Evolutionary conservation across 805 yeast genomes (phyloP).

Genomic region (Pichia thaimueangensis): DNA sequence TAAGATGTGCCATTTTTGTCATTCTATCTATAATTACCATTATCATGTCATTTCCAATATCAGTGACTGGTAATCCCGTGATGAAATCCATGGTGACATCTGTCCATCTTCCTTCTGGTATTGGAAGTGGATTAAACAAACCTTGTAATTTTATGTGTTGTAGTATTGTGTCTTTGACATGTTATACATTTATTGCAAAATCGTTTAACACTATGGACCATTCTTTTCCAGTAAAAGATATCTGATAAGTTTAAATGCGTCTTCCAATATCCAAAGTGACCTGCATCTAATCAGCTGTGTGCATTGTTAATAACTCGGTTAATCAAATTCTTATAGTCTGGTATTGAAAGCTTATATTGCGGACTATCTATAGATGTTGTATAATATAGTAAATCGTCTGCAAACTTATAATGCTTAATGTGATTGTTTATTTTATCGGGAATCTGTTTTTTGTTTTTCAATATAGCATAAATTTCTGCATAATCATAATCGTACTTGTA

Average conservation of each 20-base stretch:
- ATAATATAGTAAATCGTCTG: constrained; percentile 3
- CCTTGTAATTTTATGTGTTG: neutral
- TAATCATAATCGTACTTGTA: neutral
- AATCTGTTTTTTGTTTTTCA: neutral
- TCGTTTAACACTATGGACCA: no score
- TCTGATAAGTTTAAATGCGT: no score
- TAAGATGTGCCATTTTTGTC: constrained; percentile 2
- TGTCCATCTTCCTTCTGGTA: constrained; percentile 5
- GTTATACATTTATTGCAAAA: no score
- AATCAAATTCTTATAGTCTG: no score
- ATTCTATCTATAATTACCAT: neutral
- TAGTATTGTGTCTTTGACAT: no score
- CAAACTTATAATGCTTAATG: neutral
- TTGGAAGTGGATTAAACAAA: neutral
- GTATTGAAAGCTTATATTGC: no score
- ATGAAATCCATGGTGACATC: constrained; percentile 3
- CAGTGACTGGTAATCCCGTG: neutral
- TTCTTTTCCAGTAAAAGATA: no score
- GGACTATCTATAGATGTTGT: neutral
- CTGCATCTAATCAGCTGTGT: no score
- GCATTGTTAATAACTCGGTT: no score
- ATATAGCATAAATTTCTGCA: neutral
- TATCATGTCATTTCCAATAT: constrained; percentile 2
- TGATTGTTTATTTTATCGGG: neutral
- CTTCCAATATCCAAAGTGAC: no score